Conservation (phyloP, 805 yeast species). For the Candida golubevii region DNA sequence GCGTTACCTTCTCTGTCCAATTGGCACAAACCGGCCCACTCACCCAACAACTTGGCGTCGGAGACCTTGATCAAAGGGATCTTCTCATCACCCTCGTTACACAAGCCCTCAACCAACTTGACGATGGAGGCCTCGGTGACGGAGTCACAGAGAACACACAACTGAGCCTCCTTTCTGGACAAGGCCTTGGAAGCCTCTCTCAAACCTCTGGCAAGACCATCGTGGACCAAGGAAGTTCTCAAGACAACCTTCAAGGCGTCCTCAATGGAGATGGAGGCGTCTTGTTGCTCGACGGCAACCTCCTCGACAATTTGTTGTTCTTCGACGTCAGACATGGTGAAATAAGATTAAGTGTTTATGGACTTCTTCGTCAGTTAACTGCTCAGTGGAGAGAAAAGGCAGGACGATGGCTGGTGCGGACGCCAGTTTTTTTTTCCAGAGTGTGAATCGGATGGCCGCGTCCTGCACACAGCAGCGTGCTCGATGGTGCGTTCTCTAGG, state of each 20-base stretch:
- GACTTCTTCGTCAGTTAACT: conserved; percentile 71
- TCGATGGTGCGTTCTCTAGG: conserved; percentile 2
- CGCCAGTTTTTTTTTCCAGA: conserved; percentile 5
- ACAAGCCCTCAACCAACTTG: conserved; percentile 98
- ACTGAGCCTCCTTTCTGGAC: conserved; percentile 95
- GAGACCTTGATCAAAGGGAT: conserved; percentile 98
- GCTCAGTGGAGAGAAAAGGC: conserved; percentile 24
- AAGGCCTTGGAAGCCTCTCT: conserved; percentile 99
- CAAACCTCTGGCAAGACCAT: conserved; percentile 99
- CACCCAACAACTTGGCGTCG: conserved; percentile 99
- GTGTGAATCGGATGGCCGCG: not conserved
- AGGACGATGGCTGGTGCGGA: not conserved
- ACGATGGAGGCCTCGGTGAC: conserved; percentile 96
- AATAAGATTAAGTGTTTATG: conserved; percentile 8
- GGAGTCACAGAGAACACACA: conserved; percentile 95
- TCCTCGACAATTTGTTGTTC: conserved; percentile 77
- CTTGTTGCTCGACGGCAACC: conserved; percentile 80
- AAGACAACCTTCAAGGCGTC: conserved; percentile 97
- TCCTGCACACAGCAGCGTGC: not conserved
- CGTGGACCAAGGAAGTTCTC: conserved; percentile 96
- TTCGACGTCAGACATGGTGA: conserved; percentile 88
- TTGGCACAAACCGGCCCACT: conserved; percentile 99
- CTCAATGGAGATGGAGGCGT: conserved; percentile 90
- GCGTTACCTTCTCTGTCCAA: conserved; percentile 99
- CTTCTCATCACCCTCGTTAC: conserved; percentile 95